Conservation (phyloP, 148 eudicot genomes). For the Polygonum maritimum region DNA sequence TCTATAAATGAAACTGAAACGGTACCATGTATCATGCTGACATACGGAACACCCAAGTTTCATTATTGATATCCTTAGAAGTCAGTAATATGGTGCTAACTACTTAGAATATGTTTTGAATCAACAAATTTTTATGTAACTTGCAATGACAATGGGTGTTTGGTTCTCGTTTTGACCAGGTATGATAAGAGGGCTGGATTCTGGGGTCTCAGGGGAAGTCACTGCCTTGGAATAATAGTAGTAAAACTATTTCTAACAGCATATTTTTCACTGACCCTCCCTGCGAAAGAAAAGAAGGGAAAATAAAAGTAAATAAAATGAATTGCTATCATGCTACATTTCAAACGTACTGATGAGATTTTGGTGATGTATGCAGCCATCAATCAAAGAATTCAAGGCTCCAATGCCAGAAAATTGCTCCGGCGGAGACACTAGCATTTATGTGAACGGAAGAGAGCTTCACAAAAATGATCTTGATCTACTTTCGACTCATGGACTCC, state of each 20-base stretch:
- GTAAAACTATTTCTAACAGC: conserved; percentile 24
- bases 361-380: conserved; percentile 46
- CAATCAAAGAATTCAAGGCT: conserved; percentile 58
- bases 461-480: conserved; percentile 54
- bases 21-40: neutral
- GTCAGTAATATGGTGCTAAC: neutral
- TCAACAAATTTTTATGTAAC: neutral
- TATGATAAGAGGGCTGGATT: conserved; percentile 80
- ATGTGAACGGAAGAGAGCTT: conserved; percentile 79
- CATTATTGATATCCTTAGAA: neutral
- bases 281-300: neutral
- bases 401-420: conserved; percentile 59
- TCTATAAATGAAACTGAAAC: neutral
- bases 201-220: conserved; percentile 87
- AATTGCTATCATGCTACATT: neutral
- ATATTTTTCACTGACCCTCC: neutral
- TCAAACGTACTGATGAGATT: neutral
- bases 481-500: conserved; percentile 63
- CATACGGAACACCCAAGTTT: neutral
- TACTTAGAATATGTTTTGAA: neutral
- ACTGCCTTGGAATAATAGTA: conserved; percentile 67
- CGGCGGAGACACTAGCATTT: conserved; percentile 61
- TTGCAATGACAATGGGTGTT: neutral
- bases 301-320: neutral
- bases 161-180: conserved; percentile 31